Conservation (phyloP, 352 stramenopile species). For the Globisporangium acanthophoron region DNA sequence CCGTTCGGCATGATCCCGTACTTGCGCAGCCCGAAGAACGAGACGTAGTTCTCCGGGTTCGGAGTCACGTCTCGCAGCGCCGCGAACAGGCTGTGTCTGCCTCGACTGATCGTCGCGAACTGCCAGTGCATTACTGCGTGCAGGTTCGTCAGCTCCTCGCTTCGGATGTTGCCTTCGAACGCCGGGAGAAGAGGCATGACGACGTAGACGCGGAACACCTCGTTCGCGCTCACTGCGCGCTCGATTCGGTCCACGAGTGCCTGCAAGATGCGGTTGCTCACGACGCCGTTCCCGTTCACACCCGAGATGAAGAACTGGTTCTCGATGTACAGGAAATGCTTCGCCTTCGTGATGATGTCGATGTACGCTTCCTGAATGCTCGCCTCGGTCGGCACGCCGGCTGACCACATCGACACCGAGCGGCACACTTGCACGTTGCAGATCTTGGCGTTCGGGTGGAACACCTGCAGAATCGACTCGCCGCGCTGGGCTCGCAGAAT, state of each 20-base stretch:
- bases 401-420: constrained; percentile 86
- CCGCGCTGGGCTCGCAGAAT: constrained; percentile 58
- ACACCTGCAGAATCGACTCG: constrained; percentile 56
- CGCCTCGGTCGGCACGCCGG: constrained; percentile 69
- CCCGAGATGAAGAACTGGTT: constrained; percentile 92
- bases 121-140: constrained; percentile 89
- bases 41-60: constrained; percentile 69
- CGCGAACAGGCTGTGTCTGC: constrained; percentile 73
- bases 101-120: constrained; percentile 80
- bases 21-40: constrained; percentile 81
- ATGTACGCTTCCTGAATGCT: constrained; percentile 85
- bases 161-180: constrained; percentile 81
- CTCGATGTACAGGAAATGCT: constrained; percentile 91
- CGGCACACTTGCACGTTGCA: constrained; percentile 82
- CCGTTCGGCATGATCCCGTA: constrained; percentile 79
- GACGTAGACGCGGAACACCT: constrained; percentile 81
- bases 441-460: constrained; percentile 66
- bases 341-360: constrained; percentile 70
- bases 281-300: constrained; percentile 65
- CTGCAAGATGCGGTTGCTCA: constrained; percentile 80
- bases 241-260: constrained; percentile 80
- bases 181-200: constrained; percentile 82
- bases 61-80: constrained; percentile 57
- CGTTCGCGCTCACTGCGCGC: constrained; percentile 59
- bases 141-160: constrained; percentile 78